A percentile compares a stretch with the other conserved stretches of the same genome.
Conservation (phyloP, 2,329 filamentous ascomycete species). For the Fusarium goolgardi region DNA sequence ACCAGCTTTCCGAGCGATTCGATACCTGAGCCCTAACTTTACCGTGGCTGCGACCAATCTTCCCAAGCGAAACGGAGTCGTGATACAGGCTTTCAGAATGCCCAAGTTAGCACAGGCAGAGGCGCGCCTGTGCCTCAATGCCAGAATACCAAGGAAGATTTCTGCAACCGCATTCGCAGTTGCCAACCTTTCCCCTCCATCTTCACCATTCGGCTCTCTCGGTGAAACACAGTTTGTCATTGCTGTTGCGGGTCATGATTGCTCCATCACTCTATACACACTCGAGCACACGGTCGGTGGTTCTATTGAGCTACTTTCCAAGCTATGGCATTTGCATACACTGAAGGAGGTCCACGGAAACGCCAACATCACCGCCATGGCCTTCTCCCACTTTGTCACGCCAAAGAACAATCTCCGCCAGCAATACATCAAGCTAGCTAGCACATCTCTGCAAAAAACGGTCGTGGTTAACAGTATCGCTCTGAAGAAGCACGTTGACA, state of each 20-base stretch:
- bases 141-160: constrained; percentile 73
- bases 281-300: constrained; percentile 72
- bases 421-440: constrained; percentile 76
- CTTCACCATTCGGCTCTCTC: constrained; percentile 61
- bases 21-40: constrained; percentile 69
- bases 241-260: constrained; percentile 83
- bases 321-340: constrained; percentile 64
- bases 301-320: constrained; percentile 61
- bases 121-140: constrained; percentile 63
- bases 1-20: constrained; percentile 67
- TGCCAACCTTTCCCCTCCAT: constrained; percentile 70
- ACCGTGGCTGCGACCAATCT: constrained; percentile 68
- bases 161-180: constrained; percentile 83
- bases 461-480: constrained; percentile 84
- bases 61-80: constrained; percentile 67
- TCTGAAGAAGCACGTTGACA: constrained; percentile 62
- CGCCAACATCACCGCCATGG: constrained; percentile 68
- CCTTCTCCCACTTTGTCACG: constrained; percentile 68
- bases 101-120: constrained; percentile 54
- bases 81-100: constrained; percentile 68
- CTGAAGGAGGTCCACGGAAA: constrained; percentile 65
- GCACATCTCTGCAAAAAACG: constrained; percentile 82
- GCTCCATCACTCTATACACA: constrained; percentile 81
- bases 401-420: constrained; percentile 59
- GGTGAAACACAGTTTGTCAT: constrained; percentile 81